phyloP scores from a whole-genome alignment of 164 flowering plant genomes.

The Stephania japonica region DNA sequence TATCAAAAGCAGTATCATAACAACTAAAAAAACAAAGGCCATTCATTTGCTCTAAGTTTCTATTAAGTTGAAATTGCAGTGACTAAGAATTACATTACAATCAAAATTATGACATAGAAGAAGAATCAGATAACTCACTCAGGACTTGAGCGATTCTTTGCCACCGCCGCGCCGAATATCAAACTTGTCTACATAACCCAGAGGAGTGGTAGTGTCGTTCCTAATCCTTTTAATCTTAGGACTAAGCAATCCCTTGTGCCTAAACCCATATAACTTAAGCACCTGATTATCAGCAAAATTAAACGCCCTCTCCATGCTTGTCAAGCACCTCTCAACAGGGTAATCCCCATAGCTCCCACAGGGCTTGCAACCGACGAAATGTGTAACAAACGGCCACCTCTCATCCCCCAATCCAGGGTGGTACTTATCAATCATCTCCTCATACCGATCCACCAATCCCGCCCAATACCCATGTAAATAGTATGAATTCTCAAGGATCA shows the following conservation, averaged over 20 bases:
- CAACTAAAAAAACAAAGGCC: constrained; percentile 18
- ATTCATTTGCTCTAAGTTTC: constrained; percentile 21
- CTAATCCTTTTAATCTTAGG: constrained; percentile 80
- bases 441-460: constrained; percentile 75
- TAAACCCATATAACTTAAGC: constrained; percentile 74
- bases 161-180: constrained; percentile 48
- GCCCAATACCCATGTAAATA: constrained; percentile 88
- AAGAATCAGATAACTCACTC: constrained; percentile 15
- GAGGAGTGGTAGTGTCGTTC: constrained; percentile 67
- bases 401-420: constrained; percentile 91
- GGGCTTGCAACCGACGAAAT: constrained; percentile 95
- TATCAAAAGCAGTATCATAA: constrained; percentile 15
- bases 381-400: constrained; percentile 97
- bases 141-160: constrained; percentile 27
- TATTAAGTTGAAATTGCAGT: constrained; percentile 23
- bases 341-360: constrained; percentile 94
- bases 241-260: constrained; percentile 72
- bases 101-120: constrained; percentile 13
- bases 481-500: constrained; percentile 72
- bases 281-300: constrained; percentile 96
- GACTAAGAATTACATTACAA: constrained; percentile 25
- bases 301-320: constrained; percentile 88
- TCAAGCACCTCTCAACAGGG: constrained; percentile 75
- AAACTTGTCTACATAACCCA: constrained; percentile 55
- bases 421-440: constrained; percentile 85